Evolutionary conservation across 805 yeast species (phyloP).

Genomic region (Saccharomyces kudriavzevii): DNA sequence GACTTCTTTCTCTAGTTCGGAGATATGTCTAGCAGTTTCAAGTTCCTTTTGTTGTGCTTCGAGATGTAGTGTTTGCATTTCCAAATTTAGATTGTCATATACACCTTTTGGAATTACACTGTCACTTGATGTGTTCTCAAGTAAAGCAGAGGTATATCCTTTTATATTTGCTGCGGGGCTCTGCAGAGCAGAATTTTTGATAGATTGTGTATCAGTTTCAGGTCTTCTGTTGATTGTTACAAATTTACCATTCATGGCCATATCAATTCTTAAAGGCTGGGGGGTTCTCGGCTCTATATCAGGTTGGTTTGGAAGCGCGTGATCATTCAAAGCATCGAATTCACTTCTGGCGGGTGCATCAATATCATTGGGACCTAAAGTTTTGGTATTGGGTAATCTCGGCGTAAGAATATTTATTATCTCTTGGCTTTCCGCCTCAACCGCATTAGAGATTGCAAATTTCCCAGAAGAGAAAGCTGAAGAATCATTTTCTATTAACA

Average conservation of each 20-base stretch:
- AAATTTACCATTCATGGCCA: background rate
- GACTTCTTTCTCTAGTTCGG: conserved; percentile 37
- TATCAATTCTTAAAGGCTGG: background rate
- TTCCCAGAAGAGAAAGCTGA: background rate
- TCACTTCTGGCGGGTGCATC: background rate
- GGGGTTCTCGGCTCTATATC: background rate
- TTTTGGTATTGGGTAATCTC: background rate
- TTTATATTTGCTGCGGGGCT: background rate
- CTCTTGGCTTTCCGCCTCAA: background rate
- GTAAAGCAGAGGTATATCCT: background rate
- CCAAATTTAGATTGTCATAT: background rate
- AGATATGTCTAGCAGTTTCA: conserved; percentile 31
- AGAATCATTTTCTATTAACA: background rate
- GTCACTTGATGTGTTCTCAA: background rate
- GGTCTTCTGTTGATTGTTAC: background rate
- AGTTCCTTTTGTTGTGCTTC: background rate
- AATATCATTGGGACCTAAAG: background rate
- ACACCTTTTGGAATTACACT: background rate
- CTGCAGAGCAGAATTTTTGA: background rate
- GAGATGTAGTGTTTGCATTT: background rate
- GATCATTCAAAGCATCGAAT: background rate
- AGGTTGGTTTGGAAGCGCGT: background rate
- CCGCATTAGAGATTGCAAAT: background rate
- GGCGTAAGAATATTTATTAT: background rate
- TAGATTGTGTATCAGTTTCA: background rate